Conservation (phyloP, 306 rosid genomes). For the Boehmeria nivea region DNA sequence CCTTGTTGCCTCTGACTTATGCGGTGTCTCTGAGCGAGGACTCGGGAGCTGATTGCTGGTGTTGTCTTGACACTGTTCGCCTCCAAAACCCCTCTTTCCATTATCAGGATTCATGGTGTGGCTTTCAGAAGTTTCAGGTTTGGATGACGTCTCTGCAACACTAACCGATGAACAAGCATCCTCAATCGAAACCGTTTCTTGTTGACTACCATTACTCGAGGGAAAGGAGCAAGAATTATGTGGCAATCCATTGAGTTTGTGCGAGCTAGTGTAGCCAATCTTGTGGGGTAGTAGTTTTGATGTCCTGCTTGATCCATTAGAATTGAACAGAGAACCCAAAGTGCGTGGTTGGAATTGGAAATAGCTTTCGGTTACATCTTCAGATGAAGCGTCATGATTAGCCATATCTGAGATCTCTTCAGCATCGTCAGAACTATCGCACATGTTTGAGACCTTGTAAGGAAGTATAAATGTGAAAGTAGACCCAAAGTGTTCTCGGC, state of each 20-base stretch:
- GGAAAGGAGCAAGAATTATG: conserved; percentile 35
- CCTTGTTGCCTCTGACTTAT: conserved; percentile 20
- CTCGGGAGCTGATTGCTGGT: conserved; percentile 27
- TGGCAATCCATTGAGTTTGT: conserved; percentile 48
- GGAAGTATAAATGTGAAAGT: conserved; percentile 88
- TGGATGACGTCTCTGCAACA: conserved; percentile 26
- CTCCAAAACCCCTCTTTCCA: conserved; percentile 21
- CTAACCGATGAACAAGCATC: conserved; percentile 37
- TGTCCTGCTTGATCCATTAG: conserved; percentile 55
- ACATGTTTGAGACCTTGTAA: conserved; percentile 60
- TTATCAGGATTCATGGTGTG: conserved; percentile 22
- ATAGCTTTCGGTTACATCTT: conserved; percentile 57
- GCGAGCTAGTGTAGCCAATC: conserved; percentile 33
- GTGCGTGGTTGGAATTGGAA: conserved; percentile 91
- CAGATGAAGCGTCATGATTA: conserved; percentile 41
- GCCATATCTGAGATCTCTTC: conserved; percentile 64
- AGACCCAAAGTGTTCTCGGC: conserved; percentile 72
- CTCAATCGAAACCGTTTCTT: conserved; percentile 33
- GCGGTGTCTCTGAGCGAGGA: conserved; percentile 30
- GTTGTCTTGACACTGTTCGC: conserved; percentile 25
- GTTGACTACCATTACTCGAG: conserved; percentile 18
- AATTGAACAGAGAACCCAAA: conserved; percentile 72
- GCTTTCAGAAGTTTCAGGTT: conserved; percentile 38
- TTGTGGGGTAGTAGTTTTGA: conserved; percentile 45
- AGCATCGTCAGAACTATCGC: conserved; percentile 56